Evolutionary conservation across 495 filamentous ascomycete genomes (phyloP), one percentile per base, ranked within the genome.

Genomic region (Trichoderma virens): DNA sequence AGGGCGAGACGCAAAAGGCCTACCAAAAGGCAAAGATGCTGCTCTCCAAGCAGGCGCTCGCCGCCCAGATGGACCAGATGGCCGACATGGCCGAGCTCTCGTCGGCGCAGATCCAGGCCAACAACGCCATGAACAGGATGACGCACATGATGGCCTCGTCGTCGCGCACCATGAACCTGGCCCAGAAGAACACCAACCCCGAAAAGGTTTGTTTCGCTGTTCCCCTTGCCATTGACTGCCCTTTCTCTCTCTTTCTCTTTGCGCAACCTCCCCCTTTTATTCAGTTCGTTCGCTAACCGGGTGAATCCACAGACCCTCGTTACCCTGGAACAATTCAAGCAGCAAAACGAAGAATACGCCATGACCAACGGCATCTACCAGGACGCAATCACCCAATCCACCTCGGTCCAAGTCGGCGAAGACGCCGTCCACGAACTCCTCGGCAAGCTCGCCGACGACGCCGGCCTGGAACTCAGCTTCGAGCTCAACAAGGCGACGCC

Each of bases 291-390:
- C 23, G 20, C 59, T 11, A 7, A 27, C 31, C 31, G 3, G 1
- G 13, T 32, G 23, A 6, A 20, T 16, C 28, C 67, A 74, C 61
- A 72, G 69, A 82, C 79, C 51, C 76, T 82, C 62, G 65, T 80
- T 56, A 81, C 79, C 34, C 91, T 93, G 80, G 90, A 93, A 70
- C 85, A 86, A 69, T 92, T 91, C 79, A 87, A 91, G 73, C 80
- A 82, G 54, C 90, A 93, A 74, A 92, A 91, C 77, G 90, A 93
- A 69, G 89, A 93, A 68, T 85, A 93, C 64, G 90, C 91, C 72
- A 89, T 93, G 67, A 85, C 83, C 69, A 91, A 88, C 60, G 87
- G 86, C 28, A 91, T 91, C 75, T 92, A 92, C 77, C 88, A 92
- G 75, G 91, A 90, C 71, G 90, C 90, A 47, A 92, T 90, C 59